phyloP scores from a whole-genome alignment of 371 early-diverging fungal species.

The Actinomortierella ambigua region DNA sequence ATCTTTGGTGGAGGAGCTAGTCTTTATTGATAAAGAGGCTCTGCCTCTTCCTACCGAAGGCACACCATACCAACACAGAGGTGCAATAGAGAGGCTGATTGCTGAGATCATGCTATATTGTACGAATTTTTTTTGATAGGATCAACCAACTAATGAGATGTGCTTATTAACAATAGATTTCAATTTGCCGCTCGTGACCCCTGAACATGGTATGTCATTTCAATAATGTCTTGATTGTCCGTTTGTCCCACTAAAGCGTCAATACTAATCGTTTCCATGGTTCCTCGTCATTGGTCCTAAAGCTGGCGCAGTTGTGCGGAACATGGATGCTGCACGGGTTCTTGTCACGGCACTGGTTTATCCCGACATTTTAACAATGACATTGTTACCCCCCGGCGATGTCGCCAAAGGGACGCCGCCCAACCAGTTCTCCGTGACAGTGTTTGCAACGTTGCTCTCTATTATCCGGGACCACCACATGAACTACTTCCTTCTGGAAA shows the following conservation, averaged over 20 bases:
- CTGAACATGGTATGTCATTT: constrained; percentile 42
- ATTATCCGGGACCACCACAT: constrained; percentile 52
- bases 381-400: constrained; percentile 17
- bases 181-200: constrained; percentile 43
- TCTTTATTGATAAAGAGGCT: constrained; percentile 54
- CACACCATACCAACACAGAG: constrained; percentile 63
- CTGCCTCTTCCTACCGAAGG: constrained; percentile 56
- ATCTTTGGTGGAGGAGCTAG: constrained; percentile 50
- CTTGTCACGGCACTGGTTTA: constrained; percentile 52
- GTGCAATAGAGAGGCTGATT: too few relatives aligned
- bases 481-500: constrained; percentile 63
- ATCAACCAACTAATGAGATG: not conserved
- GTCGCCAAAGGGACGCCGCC: constrained; percentile 35
- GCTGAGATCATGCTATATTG: not conserved
- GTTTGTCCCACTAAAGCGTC: too few relatives aligned
- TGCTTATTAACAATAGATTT: constrained; percentile 27
- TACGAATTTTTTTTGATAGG: constrained; percentile 22
- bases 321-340: constrained; percentile 53
- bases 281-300: too few relatives aligned
- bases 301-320: constrained; percentile 51
- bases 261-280: too few relatives aligned
- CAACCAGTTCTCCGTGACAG: constrained; percentile 25
- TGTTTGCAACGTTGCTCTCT: constrained; percentile 50
- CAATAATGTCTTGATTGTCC: too few relatives aligned
- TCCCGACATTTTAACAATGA: constrained; percentile 39